A percentile compares a stretch with the other conserved stretches of the same genome.
phyloP scores from a whole-genome alignment of 2,329 filamentous ascomycete genomes.

The Ceratocystis cubensis region DNA sequence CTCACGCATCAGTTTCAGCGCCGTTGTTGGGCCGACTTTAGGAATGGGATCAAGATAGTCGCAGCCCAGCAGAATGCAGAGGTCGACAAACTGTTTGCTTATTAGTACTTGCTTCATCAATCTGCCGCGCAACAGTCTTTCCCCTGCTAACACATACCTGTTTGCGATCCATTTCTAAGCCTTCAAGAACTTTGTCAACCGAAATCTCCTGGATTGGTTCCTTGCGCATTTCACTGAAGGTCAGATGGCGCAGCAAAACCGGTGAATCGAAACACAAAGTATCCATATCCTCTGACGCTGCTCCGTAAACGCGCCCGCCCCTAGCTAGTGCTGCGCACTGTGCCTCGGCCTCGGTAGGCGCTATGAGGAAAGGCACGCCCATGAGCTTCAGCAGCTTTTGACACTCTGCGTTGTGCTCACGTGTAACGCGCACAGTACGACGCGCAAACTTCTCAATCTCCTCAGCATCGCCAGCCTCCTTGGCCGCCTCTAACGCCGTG shows the following conservation, averaged over 20 bases:
- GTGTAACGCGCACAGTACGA: constrained; percentile 84
- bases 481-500: constrained; percentile 84
- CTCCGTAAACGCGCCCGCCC: constrained; percentile 90
- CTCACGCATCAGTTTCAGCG: constrained; percentile 86
- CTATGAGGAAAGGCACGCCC: constrained; percentile 90
- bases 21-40: constrained; percentile 83
- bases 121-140: not conserved
- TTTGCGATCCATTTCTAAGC: constrained; percentile 72
- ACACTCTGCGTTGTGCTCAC: constrained; percentile 92
- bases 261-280: constrained; percentile 91
- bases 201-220: constrained; percentile 95
- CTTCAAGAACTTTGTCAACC: constrained; percentile 73
- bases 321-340: constrained; percentile 84
- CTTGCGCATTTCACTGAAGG: constrained; percentile 93
- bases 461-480: constrained; percentile 89
- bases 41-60: constrained; percentile 96
- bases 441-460: constrained; percentile 98
- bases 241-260: constrained; percentile 81
- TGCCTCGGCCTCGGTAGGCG: constrained; percentile 92
- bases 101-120: not conserved
- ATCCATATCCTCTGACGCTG: constrained; percentile 97
- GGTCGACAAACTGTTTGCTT: constrained; percentile 68
- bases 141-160: constrained; percentile 44
- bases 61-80: constrained; percentile 93
- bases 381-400: constrained; percentile 83